Percentiles rank a stretch among this genome's conserved stretches.
phyloP scores from a whole-genome alignment of 2,329 filamentous ascomycete genomes.

The Sporothrix mexicana region DNA sequence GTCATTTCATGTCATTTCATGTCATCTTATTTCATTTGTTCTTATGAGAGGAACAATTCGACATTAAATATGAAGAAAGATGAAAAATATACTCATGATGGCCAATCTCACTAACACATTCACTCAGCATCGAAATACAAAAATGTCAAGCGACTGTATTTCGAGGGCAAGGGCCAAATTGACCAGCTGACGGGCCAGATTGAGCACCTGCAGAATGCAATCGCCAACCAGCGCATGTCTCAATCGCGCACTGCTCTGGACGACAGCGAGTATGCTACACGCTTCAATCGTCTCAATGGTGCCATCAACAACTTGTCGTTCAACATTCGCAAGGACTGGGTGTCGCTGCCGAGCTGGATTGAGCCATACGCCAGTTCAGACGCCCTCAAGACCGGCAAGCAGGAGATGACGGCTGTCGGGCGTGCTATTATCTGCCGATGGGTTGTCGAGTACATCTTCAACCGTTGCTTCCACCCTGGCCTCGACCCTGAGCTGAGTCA shows the following conservation, averaged over 20 bases:
- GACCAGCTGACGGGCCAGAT: constrained; percentile 86
- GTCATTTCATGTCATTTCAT: constrained; percentile 17
- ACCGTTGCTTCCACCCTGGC: constrained; percentile 89
- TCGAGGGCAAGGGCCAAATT: constrained; percentile 92
- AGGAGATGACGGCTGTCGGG: constrained; percentile 97
- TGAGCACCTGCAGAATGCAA: constrained; percentile 94
- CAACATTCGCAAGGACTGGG: constrained; percentile 96
- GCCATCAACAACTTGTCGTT: constrained; percentile 95
- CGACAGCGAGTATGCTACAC: constrained; percentile 88
- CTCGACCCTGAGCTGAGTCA: constrained; percentile 77
- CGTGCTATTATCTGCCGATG: constrained; percentile 87
- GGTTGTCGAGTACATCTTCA: constrained; percentile 89
- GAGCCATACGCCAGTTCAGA: constrained; percentile 80
- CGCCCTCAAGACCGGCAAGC: constrained; percentile 83
- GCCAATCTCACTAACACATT: background rate
- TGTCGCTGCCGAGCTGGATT: constrained; percentile 79
- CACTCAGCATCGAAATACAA: constrained; percentile 79
- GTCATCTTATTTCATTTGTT: background rate
- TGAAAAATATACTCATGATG: too few relatives aligned
- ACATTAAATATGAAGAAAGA: too few relatives aligned
- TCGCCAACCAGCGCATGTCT: constrained; percentile 93
- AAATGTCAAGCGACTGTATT: constrained; percentile 97
- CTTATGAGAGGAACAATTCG: too few relatives aligned
- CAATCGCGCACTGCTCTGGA: constrained; percentile 93
- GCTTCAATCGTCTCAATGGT: constrained; percentile 89